Conservation (phyloP, 1,284 basidiomycete genomes). For the Ustilago vetiveriae region DNA sequence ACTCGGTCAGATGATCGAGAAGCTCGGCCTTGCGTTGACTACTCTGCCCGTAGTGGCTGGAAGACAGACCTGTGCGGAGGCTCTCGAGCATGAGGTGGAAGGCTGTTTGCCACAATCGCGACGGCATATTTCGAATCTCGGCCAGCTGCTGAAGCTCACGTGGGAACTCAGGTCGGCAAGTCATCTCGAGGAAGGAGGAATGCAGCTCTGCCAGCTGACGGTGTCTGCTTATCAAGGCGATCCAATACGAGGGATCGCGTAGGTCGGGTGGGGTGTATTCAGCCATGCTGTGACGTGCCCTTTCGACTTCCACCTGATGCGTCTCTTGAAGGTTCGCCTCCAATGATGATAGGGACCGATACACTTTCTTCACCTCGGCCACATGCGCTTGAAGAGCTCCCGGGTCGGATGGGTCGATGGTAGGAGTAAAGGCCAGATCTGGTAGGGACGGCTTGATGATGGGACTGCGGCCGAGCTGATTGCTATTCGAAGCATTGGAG, state of each 20-base stretch:
- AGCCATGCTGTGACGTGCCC: conserved; percentile 18
- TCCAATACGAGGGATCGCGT: conserved; percentile 51
- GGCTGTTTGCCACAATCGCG: conserved; percentile 88
- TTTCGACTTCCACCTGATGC: conserved; percentile 23
- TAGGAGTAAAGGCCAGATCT: conserved; percentile 20
- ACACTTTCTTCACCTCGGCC: conserved; percentile 79
- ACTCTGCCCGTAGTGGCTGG: conserved; percentile 66
- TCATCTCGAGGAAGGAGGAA: conserved; percentile 84
- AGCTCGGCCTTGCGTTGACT: conserved; percentile 49
- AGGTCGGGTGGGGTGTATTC: conserved; percentile 29
- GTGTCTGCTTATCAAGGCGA: conserved; percentile 42
- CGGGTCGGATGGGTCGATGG: conserved; percentile 25
- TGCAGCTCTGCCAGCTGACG: conserved; percentile 85
- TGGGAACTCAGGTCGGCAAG: conserved; percentile 85
- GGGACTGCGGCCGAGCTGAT: conserved; percentile 23
- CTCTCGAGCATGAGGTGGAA: conserved; percentile 91
- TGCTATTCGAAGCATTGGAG: conserved; percentile 23
- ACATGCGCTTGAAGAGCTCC: conserved; percentile 69
- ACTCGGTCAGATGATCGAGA: conserved; percentile 82
- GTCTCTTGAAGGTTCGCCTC: conserved; percentile 77
- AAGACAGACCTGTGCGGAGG: conserved; percentile 78
- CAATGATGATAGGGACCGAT: conserved; percentile 77
- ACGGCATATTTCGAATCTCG: conserved; percentile 92
- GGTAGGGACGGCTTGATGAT: conserved; percentile 23
- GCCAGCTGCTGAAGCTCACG: conserved; percentile 87